Conservation (phyloP, 2,329 filamentous ascomycete genomes). For the Cadophora luteo-olivacea region DNA sequence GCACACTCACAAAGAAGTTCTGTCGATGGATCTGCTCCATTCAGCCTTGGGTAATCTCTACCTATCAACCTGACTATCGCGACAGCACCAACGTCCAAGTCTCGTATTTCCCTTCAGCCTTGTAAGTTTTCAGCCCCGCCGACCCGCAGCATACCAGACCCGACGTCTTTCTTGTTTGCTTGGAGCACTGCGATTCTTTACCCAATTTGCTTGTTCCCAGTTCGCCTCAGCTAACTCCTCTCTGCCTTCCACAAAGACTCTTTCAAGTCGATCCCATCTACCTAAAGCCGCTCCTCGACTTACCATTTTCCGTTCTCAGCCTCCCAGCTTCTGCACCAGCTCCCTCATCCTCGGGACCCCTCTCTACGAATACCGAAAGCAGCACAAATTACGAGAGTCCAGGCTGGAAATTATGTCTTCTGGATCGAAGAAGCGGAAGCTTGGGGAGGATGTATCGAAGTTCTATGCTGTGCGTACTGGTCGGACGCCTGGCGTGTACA, state of each 20-base stretch:
- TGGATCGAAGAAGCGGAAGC: slow-evolving; percentile 41
- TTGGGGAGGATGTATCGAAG: slow-evolving; percentile 48
- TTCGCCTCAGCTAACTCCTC: slow-evolving; percentile 13
- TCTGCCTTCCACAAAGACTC: slow-evolving; percentile 20
- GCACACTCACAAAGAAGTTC: background rate
- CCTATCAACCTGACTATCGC: slow-evolving; percentile 5
- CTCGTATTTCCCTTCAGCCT: slow-evolving; percentile 25
- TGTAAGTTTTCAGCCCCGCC: slow-evolving; percentile 26
- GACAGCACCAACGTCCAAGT: background rate
- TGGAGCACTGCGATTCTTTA: background rate
- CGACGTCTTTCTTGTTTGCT: slow-evolving; percentile 18
- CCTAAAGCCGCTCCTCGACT: slow-evolving; percentile 6
- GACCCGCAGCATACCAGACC: slow-evolving; percentile 2
- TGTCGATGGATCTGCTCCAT: background rate
- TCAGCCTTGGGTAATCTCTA: background rate
- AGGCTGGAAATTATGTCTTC: slow-evolving; percentile 21
- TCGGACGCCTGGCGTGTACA: slow-evolving; percentile 65
- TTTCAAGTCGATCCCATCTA: slow-evolving; percentile 11
- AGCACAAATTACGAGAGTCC: slow-evolving; percentile 9
- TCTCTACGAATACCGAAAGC: slow-evolving; percentile 12
- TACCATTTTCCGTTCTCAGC: background rate
- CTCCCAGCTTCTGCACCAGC: slow-evolving; percentile 12
- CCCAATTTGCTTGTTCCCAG: background rate
- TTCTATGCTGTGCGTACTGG: slow-evolving; percentile 69
- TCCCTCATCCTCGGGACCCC: slow-evolving; percentile 10